Evolutionary conservation across 257 asterid genomes (phyloP), one percentile per base, ranked within the genome.

Genomic region (Ajuga chamaepitys): DNA sequence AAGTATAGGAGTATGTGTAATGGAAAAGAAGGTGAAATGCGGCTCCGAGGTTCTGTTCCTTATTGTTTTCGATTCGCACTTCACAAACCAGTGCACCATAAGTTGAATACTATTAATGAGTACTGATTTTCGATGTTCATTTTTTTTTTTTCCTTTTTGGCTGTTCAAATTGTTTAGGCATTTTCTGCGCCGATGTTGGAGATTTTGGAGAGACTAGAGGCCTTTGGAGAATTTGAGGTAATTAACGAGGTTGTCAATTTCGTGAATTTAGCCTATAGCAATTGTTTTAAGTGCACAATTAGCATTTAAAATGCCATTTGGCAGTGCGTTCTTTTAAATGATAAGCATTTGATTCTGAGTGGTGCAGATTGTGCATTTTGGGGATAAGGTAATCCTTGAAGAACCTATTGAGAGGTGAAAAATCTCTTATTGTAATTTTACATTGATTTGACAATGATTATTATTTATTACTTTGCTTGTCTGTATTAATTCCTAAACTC

Each of bases 1-100:
- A 61, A 80, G 62, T 41, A 74, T 93, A 56, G 99, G 99, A 66
- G 97, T 93, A 25, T 93, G 99, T 73, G 99, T 93, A 53, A 82
- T 93, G 97, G 99, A 93, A 87, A 89, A 93, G 96, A 93, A 93
- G 99, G 99, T 90, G 95, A 94, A 87, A 75, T 87, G 92, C 92
- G 89, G 95, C 90, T 79, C 84, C 83, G 97, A 86, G 94, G 95
- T 90, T 85, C 82, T 83, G 82, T 79, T 79, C 72, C 73, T 42
- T 67, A 28, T 75, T 72, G 68, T 74, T 51, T 71, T 67, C 24
- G 55, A 26, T 41, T 73, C 63, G 72, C 79, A 70, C 75, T 45
- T 59, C 78, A 14, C 68, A 45, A 5, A 14, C 60, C 70, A 72
- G 70, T 77, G 77, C 74, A 77, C 63, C 53, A 25, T 68, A 68